Conservation (phyloP, 805 yeast genomes). For the Candida oleophila region DNA sequence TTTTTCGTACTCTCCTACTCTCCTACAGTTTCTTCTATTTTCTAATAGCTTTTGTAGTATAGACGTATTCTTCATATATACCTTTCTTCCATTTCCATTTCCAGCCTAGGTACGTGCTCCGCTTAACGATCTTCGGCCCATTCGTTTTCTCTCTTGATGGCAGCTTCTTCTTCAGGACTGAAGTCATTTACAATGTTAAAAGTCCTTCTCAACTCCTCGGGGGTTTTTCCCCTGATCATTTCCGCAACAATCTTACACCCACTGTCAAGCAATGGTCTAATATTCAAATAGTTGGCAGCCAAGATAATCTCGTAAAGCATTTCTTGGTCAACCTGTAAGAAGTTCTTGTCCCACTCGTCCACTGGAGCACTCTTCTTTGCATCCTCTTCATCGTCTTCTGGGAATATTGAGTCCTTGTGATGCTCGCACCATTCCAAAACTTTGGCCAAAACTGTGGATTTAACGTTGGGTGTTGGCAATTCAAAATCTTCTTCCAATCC, state of each 20-base stretch:
- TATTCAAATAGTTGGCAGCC: conserved; percentile 79
- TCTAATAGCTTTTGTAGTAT: too few relatives aligned
- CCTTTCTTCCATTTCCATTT: not conserved
- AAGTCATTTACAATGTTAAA: conserved; percentile 81
- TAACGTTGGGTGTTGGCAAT: conserved; percentile 88
- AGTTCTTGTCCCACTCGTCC: conserved; percentile 94
- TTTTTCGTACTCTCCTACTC: too few relatives aligned
- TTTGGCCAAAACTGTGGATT: conserved; percentile 81
- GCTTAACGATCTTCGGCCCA: conserved; percentile 83
- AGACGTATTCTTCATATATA: too few relatives aligned
- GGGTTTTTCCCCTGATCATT: conserved; percentile 77
- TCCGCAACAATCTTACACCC: conserved; percentile 83
- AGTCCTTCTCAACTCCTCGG: conserved; percentile 77
- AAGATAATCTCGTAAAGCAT: conserved; percentile 78
- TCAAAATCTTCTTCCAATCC: conserved; percentile 69
- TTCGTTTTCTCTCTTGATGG: conserved; percentile 82
- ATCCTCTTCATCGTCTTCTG: conserved; percentile 80
- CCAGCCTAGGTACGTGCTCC: not conserved
- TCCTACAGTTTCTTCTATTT: too few relatives aligned
- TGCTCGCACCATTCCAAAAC: conserved; percentile 97
- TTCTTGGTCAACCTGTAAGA: conserved; percentile 89
- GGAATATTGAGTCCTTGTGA: conserved; percentile 77
- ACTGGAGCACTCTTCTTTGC: conserved; percentile 87
- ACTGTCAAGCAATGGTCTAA: conserved; percentile 70
- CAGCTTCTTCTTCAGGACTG: conserved; percentile 85